Base-by-base conservation (phyloP, 495 filamentous ascomycete genomes). In the Penicillium arizonense region DNA sequence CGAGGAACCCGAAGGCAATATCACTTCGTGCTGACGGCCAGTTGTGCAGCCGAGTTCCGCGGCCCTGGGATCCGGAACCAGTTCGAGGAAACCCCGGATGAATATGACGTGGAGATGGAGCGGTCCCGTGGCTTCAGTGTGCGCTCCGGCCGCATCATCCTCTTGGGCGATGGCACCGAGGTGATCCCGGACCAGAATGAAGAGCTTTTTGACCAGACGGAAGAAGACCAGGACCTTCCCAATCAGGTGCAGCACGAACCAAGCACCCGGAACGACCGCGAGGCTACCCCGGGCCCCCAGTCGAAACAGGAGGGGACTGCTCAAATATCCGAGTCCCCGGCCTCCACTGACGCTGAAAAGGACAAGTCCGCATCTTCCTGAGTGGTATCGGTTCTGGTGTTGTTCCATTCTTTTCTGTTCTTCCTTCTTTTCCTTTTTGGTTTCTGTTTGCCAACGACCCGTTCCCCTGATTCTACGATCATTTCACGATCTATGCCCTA, bases 141-240 rank as follows among this genome's bases (percentile, higher is more conserved):
- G 50, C 81, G 82, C 61, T 80, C 80, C 57, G 88, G 89, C 39
- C 84, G 92, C 50, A 91, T 97, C 64, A 97, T 97, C 64, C 84
- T 96, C 63, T 80, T 98, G 35, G 91, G 94, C 34, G 91, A 97
- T 76, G 94, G 93, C 56, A 94, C 89, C 51, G 91, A 96, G 75
- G 79, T 94, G 56, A 72, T 91, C 47, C 88, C 88, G 37, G 91
- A 90, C 61, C 87, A 88, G 53, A 86, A 91, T 62, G 93, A 97
- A 58, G 84, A 96, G 55, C 90, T 97, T 81, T 93, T 96, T 76
- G 91, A 96, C 68, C 84, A 90, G 52, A 64, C 64, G 18, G 90
- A 91, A 52, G 89, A 95, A 67, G 88, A 94, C 56, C 88, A 88
- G 68, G 92, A 93, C 55, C 56, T 80, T 28, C 71, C 72, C 46